phyloP scores from a whole-genome alignment of 352 stramenopile species.

The Globisporangium radiosum region DNA sequence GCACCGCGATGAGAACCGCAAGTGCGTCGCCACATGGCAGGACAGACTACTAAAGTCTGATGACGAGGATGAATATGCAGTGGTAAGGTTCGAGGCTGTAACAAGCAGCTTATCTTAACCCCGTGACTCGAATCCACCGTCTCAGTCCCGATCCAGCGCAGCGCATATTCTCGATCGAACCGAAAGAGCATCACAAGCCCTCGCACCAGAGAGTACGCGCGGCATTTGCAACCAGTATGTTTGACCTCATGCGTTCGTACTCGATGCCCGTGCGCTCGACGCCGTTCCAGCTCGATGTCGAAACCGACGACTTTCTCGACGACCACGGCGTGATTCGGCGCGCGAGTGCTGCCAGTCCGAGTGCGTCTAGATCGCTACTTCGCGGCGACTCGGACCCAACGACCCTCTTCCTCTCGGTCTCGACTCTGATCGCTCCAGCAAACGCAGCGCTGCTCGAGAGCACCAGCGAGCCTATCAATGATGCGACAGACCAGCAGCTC shows the following conservation, averaged over 20 bases:
- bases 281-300: slow-evolving; percentile 21
- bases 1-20: too few relatives aligned
- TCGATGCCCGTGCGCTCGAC: slow-evolving; percentile 5
- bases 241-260: slow-evolving; percentile 7
- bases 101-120: too few relatives aligned
- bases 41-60: too few relatives aligned
- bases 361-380: slow-evolving; percentile 19
- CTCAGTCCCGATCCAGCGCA: too few relatives aligned
- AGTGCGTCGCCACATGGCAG: too few relatives aligned
- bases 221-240: slow-evolving; percentile 1
- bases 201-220: too few relatives aligned
- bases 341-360: slow-evolving; percentile 18
- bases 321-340: slow-evolving; percentile 35
- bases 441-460: not conserved
- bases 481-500: not conserved
- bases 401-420: slow-evolving; percentile 10
- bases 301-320: slow-evolving; percentile 28
- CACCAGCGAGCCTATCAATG: not conserved
- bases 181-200: too few relatives aligned
- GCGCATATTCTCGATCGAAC: too few relatives aligned
- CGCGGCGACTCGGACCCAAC: slow-evolving; percentile 18
- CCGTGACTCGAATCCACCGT: too few relatives aligned
- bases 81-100: too few relatives aligned
- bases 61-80: too few relatives aligned
- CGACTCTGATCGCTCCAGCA: not conserved